Base-by-base conservation (phyloP, 2,329 filamentous ascomycete genomes). In the Xylariaceae sp. region DNA sequence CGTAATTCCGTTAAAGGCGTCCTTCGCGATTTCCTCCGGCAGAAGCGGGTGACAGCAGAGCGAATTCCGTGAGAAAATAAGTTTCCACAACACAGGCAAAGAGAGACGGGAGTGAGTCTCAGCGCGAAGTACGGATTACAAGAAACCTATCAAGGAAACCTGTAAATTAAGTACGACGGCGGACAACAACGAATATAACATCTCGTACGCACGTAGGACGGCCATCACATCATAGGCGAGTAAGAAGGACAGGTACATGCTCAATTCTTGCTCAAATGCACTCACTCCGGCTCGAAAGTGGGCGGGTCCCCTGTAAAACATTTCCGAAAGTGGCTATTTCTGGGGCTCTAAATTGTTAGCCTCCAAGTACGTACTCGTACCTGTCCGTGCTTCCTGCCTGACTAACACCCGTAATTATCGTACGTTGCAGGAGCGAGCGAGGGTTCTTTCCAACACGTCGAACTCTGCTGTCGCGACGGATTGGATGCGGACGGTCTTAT, bases 261-360 rank as follows among this genome's bases (percentile, higher is more conserved):
- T 51, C 23, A 51, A 51, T 51, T 35, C 49, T 51, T 51, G 49
- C 49, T 51, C 49, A 51, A 51, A 51, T 35, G 49, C 13, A 34
- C 49, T 51, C 49, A 51, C 34, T 8, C 37, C 48, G 5, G 7
- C 18, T 13, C n/a, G 5, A 4, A 11, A 50, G 48, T 35, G 11
- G 23, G 49, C 8, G 11, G 23, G 30, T n/a, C 23, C 17, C 23
- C 23, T 51, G 23, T 51, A 51, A 4, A 11, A 13, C 37, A 13
- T 42, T 8, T 42, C 37, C 37, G 3, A 42, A 42, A 10, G 2
- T 42, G 37, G 37, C 37, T 13, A 17, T 7, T 17, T 15, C 7
- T 4, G 15, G n/a, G 45, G 13, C 42, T 45, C 42, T n/a, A 15
- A 4, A 8, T 8, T 48, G 15, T 44, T 18, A 13, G 45, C 17